These are phyloP conservation scores for Neospora caninum DNA, from an alignment of 169 alveolate genomes.

Conservation along the genomic window DNA sequence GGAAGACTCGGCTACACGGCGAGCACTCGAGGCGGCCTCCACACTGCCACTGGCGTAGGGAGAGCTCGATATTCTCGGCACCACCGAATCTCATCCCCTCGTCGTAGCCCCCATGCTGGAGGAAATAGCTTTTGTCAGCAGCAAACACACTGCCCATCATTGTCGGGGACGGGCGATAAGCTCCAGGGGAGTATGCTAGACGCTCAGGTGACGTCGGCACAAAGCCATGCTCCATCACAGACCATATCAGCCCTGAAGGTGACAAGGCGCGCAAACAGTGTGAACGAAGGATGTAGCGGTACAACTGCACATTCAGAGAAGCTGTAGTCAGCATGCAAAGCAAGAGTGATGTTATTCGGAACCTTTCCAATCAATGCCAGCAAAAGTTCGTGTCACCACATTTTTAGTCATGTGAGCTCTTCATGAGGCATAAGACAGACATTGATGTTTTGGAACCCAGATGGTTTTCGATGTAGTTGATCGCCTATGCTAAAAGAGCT, in stretches of 20 bases:
- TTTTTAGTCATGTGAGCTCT: no score
- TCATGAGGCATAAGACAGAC: no score
- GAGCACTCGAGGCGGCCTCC: constrained; percentile 78
- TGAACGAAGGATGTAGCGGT: no score
- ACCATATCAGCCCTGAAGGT: background rate
- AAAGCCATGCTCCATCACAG: background rate
- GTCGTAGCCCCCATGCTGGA: constrained; percentile 68
- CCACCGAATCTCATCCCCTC: constrained; percentile 73
- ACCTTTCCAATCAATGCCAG: no score
- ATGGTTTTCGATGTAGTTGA: no score
- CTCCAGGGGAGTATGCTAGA: background rate
- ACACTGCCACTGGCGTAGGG: constrained; percentile 77
- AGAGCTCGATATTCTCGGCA: constrained; percentile 75
- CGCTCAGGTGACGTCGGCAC: background rate
- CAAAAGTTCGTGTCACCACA: no score
- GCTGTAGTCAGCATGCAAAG: no score
- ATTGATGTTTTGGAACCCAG: no score
- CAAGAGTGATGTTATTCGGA: no score
- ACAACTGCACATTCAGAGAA: no score
- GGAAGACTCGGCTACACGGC: constrained; percentile 75
- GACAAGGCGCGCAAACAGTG: no score
- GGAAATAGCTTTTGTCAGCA: background rate
- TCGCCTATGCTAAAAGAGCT: no score
- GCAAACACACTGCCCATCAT: background rate
- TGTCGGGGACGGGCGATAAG: background rate